These are phyloP conservation scores for Lactifluus volemus DNA, from an alignment of 768 basidiomycete species.

Conservation along the genomic window DNA sequence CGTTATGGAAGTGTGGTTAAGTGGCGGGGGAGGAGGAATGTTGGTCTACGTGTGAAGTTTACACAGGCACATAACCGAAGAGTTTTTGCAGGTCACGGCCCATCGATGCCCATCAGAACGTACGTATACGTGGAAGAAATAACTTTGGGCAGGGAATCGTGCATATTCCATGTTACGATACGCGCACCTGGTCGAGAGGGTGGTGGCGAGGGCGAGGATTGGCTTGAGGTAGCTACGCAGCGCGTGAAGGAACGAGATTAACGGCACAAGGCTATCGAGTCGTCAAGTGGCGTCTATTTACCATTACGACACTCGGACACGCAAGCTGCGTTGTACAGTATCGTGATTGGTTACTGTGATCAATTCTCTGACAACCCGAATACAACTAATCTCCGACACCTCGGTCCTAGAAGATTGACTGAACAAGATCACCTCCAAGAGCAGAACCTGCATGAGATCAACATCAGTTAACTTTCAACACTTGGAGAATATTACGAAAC, in stretches of 20 bases:
- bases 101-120: constrained; percentile 7
- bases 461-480: background rate
- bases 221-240: background rate
- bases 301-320: no score
- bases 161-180: constrained; percentile 81
- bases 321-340: no score
- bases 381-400: background rate
- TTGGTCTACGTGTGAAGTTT: constrained; percentile 24
- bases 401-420: constrained; percentile 36
- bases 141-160: constrained; percentile 72
- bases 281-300: background rate
- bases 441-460: constrained; percentile 34
- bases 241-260: background rate
- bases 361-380: no score
- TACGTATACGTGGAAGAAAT: background rate
- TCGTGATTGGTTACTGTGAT: no score
- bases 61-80: constrained; percentile 49
- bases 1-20: constrained; percentile 41
- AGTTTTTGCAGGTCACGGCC: constrained; percentile 56
- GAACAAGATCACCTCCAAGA: constrained; percentile 41
- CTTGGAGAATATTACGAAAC: background rate
- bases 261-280: background rate
- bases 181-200: constrained; percentile 23
- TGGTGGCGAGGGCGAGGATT: background rate
- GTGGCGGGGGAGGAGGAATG: constrained; percentile 17